Base-by-base conservation (phyloP, 176 grass and related monocot genomes). In the Tillandsia fasciculata region DNA sequence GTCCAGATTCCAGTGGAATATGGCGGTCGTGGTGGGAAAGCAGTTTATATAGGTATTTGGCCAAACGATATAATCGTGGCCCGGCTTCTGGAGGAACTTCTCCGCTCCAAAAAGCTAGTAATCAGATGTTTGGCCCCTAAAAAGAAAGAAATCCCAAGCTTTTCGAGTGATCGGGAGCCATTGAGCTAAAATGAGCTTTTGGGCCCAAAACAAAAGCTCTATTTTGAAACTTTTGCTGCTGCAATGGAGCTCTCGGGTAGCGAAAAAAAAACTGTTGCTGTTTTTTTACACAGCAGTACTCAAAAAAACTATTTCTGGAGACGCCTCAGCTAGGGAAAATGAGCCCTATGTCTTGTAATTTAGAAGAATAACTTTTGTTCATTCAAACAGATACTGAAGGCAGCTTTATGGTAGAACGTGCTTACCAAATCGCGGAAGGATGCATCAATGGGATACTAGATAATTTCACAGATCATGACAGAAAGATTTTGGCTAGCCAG, bases 341-440 rank as follows among this genome's bases (percentile, higher is more conserved):
- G 33, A 6, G 3, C 2, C 29, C 67, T 48, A 74, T 28, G 64
- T 74, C 29, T 57, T 27, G 50, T 28, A 18, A 53, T 29, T 66
- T 54, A 66, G 27, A 14, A 42, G 10, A 67, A 42, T 47, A 47
- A 67, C 10, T 9, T 1, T 67, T 26, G 11, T 15, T 74, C 7
- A 10, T 51, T 63, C 12, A 66, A 80, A 76, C 26, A 93, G 89
- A 99, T 86, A 99, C 89, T 58, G 94, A 99, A 80, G 89, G 94
- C 12, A 93, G 89, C 80, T 99, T 99, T 82, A 92, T 99, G 89
- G 94, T 81, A 15, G 94, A 99, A 69, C 83, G 89, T 53, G 89
- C 77, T 65, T 81, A 93, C 56, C 89, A 99, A 83, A 93, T 99
- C 72, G 87, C 79, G 51, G 94, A 99, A 93, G 94, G 89, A 67